Evolutionary conservation across 1,284 basidiomycete species (phyloP).

Genomic region (Xanthoconium separans): DNA sequence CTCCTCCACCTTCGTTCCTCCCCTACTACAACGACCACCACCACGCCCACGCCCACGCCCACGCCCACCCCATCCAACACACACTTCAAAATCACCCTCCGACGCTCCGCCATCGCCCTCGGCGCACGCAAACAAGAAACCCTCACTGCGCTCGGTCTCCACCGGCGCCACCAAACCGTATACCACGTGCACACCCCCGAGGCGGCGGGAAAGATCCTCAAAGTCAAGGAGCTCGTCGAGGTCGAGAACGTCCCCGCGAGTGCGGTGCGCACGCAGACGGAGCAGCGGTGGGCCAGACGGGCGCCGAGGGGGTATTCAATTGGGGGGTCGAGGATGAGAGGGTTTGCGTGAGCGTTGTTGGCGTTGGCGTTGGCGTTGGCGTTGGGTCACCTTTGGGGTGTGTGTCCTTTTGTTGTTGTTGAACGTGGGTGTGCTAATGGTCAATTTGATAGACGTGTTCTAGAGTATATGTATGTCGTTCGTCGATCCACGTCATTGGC

Average conservation of each 20-base stretch:
- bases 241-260: conserved; percentile 76
- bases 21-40: conserved; percentile 3
- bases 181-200: conserved; percentile 73
- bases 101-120: conserved; percentile 80
- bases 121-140: conserved; percentile 71
- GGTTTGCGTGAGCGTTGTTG: conserved; percentile 18
- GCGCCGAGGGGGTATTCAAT: conserved; percentile 66
- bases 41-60: conserved; percentile 12
- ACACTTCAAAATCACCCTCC: conserved; percentile 83
- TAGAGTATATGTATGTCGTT: too few relatives aligned
- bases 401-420: neutral
- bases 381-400: neutral
- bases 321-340: conserved; percentile 20
- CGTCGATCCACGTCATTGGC: too few relatives aligned
- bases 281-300: conserved; percentile 63
- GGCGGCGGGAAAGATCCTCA: conserved; percentile 78
- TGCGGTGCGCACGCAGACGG: conserved; percentile 61
- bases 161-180: conserved; percentile 78
- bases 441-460: too few relatives aligned
- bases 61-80: conserved; percentile 43
- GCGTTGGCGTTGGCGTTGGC: neutral
- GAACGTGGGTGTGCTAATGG: too few relatives aligned
- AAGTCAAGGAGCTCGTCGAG: conserved; percentile 84
- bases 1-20: conserved; percentile 9
- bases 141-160: conserved; percentile 73